Conservation (phyloP, 2,329 filamentous ascomycete genomes). For the Teratosphaeria nubilosa region DNA sequence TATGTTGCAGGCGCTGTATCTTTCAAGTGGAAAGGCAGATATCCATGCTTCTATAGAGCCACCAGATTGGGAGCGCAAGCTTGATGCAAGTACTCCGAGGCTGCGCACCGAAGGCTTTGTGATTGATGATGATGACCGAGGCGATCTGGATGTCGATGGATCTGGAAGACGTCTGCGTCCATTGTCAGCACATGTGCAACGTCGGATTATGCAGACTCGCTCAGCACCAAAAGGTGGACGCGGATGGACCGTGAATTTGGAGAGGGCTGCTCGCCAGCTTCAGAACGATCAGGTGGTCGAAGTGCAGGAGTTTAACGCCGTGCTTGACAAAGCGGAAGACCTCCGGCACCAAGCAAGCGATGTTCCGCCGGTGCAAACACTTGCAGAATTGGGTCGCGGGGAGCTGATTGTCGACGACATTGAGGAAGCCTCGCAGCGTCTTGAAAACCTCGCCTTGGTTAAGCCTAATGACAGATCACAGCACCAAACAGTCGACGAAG, state of each 20-base stretch:
- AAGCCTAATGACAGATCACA: not conserved
- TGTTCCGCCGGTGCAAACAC: conserved; percentile 1
- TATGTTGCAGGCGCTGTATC: not conserved
- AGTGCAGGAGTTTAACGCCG: not conserved
- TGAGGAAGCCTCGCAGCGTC: conserved; percentile 7
- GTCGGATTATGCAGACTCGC: not conserved
- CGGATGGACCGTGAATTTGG: conserved; percentile 5
- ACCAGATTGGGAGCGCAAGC: conserved; percentile 11
- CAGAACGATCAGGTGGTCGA: not conserved
- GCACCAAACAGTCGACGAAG: not conserved
- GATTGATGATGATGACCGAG: conserved; percentile 9
- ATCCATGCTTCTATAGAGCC: not conserved
- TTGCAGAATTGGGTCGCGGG: conserved; percentile 4
- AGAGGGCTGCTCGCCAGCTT: not conserved
- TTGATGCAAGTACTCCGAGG: conserved; percentile 5
- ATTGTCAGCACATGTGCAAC: not conserved
- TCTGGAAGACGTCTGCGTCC: not conserved
- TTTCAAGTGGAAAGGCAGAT: not conserved
- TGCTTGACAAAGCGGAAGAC: not conserved
- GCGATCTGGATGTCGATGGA: not conserved
- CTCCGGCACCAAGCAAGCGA: not conserved
- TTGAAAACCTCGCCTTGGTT: conserved; percentile 3
- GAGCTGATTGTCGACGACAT: conserved; percentile 9
- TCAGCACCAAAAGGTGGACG: not conserved
- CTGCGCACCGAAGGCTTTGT: conserved; percentile 9